phyloP scores from a whole-genome alignment of 257 asterid genomes.

The Nemophila menziesii region DNA sequence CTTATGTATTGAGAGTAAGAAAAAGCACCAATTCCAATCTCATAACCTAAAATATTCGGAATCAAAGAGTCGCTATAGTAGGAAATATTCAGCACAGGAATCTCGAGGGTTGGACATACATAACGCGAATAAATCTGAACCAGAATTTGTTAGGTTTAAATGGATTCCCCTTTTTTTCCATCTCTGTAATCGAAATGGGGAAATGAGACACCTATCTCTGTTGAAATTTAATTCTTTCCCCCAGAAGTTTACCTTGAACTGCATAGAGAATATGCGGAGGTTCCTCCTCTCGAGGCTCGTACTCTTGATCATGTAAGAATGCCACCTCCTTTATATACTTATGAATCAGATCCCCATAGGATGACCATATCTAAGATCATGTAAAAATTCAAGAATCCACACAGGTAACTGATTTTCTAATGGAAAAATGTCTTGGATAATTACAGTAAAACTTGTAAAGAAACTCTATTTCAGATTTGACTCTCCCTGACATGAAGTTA shows the following conservation, averaged over 20 bases:
- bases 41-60: conserved; percentile 25
- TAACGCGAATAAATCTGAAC: conserved; percentile 4
- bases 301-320: not conserved
- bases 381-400: conserved; percentile 2
- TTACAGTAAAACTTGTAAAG: too few relatives aligned
- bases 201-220: not conserved
- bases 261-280: conserved; percentile 17
- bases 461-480: too few relatives aligned
- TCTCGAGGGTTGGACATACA: conserved; percentile 9
- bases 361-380: not conserved
- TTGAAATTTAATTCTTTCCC: not conserved
- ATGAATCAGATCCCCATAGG: too few relatives aligned
- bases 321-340: not conserved
- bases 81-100: conserved; percentile 11
- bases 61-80: conserved; percentile 5
- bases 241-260: not conserved
- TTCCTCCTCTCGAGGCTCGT: not conserved
- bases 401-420: conserved; percentile 28
- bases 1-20: too few relatives aligned
- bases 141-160: conserved; percentile 11
- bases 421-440: conserved; percentile 6
- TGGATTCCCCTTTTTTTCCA: conserved; percentile 28
- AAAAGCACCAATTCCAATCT: too few relatives aligned
- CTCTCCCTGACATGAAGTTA: not conserved
- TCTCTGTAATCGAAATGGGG: conserved; percentile 17